phyloP scores from a whole-genome alignment of 352 stramenopile species.

The Pythium folliculosum region DNA sequence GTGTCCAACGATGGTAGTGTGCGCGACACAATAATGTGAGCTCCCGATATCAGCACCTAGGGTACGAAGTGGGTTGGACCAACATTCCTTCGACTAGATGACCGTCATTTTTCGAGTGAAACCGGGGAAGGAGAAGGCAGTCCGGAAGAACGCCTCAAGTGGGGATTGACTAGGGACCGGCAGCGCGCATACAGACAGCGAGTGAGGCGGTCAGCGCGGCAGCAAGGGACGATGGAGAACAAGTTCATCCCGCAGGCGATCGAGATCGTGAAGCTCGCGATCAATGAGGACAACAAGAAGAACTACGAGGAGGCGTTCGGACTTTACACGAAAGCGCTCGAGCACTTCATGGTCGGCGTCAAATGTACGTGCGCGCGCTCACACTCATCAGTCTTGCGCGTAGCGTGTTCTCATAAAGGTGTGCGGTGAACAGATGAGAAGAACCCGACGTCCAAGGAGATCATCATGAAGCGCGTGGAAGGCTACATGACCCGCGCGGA shows the following conservation, averaged over 20 bases:
- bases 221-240: constrained; percentile 72
- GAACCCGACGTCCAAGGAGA: constrained; percentile 88
- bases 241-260: constrained; percentile 91
- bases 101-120: constrained; percentile 12
- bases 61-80: constrained; percentile 5
- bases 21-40: constrained; percentile 25
- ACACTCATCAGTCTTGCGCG: no score
- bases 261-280: constrained; percentile 85
- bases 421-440: constrained; percentile 73
- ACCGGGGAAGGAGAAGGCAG: constrained; percentile 7
- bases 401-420: background rate
- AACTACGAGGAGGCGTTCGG: constrained; percentile 88
- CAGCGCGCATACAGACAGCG: no score
- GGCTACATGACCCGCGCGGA: constrained; percentile 90
- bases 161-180: no score
- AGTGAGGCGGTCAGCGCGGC: background rate
- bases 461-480: constrained; percentile 91
- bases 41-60: constrained; percentile 19
- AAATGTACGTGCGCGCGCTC: constrained; percentile 59
- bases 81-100: constrained; percentile 5
- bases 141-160: background rate
- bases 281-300: constrained; percentile 89
- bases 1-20: constrained; percentile 23
- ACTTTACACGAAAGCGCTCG: constrained; percentile 88
- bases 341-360: constrained; percentile 90